phyloP scores from a whole-genome alignment of 805 yeast species.

The Pichia paraexigua region DNA sequence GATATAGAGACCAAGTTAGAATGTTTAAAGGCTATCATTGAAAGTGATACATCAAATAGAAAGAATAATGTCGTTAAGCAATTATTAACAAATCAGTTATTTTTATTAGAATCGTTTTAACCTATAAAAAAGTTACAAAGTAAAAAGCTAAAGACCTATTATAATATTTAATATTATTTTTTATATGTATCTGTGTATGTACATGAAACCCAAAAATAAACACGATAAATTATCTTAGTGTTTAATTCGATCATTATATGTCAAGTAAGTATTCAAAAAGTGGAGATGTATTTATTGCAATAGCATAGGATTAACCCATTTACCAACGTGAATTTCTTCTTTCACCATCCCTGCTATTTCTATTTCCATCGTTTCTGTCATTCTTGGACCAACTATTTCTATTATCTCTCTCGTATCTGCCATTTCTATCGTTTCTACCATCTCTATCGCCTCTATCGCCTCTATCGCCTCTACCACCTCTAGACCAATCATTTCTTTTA shows the following conservation, averaged over 20 bases:
- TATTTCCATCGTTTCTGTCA: constrained; percentile 6
- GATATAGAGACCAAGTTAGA: constrained; percentile 1
- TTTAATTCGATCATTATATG: neutral
- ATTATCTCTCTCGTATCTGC: constrained; percentile 7
- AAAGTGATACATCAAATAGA: neutral
- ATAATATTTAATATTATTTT: neutral
- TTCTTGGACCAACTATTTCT: constrained; percentile 3
- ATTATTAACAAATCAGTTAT: neutral
- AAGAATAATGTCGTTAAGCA: neutral
- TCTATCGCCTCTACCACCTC: constrained; percentile 8
- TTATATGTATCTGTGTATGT: neutral
- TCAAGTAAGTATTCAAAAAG: neutral
- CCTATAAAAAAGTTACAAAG: neutral
- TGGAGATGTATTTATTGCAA: neutral
- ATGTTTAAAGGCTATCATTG: neutral
- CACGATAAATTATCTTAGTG: neutral
- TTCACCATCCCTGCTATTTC: neutral
- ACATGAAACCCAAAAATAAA: neutral
- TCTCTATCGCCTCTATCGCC: constrained; percentile 4
- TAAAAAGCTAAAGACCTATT: neutral
- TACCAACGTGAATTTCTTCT: neutral
- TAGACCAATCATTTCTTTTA: constrained; percentile 9
- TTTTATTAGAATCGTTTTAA: neutral
- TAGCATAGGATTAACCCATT: neutral
- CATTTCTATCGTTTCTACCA: constrained; percentile 1